Conservation (phyloP, 306 rosid genomes). For the Quercus dentata region DNA sequence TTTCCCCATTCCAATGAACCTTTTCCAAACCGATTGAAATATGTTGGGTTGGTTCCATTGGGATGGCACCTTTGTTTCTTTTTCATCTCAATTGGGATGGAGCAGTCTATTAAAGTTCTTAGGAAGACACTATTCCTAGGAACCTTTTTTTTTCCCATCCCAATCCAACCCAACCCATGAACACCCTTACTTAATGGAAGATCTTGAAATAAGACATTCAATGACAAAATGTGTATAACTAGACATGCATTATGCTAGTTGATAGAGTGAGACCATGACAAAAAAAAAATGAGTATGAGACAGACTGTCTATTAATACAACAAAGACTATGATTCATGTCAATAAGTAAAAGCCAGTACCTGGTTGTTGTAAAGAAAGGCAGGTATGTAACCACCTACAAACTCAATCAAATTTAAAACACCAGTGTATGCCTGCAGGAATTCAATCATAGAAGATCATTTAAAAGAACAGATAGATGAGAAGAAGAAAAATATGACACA, state of each 20-base stretch:
- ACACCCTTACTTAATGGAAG: background rate
- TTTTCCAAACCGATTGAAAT: no score
- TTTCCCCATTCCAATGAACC: no score
- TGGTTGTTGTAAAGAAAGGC: constrained; percentile 75
- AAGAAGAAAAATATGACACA: background rate
- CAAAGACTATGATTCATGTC: constrained; percentile 9
- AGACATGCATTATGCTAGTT: background rate
- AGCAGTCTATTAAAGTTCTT: no score
- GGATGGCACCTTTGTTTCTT: no score
- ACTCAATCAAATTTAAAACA: constrained; percentile 78
- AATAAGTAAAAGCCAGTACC: constrained; percentile 44
- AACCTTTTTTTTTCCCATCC: no score
- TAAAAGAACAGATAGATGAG: background rate
- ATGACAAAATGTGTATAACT: background rate
- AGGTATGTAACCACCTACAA: constrained; percentile 67
- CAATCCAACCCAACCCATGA: no score
- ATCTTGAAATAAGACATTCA: background rate
- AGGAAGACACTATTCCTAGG: no score
- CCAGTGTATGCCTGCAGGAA: constrained; percentile 80
- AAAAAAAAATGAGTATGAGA: background rate
- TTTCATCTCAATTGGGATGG: no score
- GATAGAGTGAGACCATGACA: background rate
- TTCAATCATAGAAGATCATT: constrained; percentile 9
- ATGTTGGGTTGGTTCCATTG: background rate
- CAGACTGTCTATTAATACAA: constrained; percentile 1